These are phyloP conservation scores for Ceratocystis albifundus DNA, from an alignment of 2,329 filamentous ascomycete genomes.

Conservation along the genomic window DNA sequence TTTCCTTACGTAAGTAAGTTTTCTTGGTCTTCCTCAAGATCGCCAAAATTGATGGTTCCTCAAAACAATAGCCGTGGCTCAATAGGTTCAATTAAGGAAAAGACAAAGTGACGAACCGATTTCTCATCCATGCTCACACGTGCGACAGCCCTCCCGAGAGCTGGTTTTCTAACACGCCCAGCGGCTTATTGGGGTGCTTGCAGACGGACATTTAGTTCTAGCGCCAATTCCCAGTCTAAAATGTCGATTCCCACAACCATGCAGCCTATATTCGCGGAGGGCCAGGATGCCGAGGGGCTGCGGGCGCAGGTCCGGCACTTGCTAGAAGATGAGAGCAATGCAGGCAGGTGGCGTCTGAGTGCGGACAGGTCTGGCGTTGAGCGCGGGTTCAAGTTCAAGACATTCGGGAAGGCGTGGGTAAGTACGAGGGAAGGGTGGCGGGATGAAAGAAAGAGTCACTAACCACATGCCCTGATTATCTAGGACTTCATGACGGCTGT, in stretches of 20 bases:
- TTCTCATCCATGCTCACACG: no score
- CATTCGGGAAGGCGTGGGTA: conserved; percentile 55
- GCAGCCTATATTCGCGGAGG: conserved; percentile 33
- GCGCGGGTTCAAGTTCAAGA: conserved; percentile 52
- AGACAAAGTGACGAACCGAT: no score
- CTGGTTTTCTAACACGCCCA: no score
- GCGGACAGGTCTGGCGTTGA: conserved; percentile 44
- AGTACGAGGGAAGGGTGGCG: conserved; percentile 26
- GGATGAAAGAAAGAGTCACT: no score
- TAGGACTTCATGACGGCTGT: conserved; percentile 61
- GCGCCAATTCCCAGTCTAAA: no score
- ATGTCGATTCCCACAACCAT: background rate
- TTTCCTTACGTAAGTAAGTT: no score
- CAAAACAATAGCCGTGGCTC: no score
- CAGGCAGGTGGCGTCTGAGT: conserved; percentile 40
- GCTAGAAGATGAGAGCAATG: conserved; percentile 28
- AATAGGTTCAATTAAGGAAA: no score
- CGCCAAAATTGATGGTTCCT: no score
- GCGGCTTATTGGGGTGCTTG: background rate
- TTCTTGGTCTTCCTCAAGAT: no score
- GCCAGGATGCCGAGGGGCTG: conserved; percentile 34
- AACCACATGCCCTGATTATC: conserved; percentile 31
- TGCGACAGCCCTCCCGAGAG: no score
- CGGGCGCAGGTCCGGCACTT: conserved; percentile 34
- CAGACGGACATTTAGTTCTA: background rate